Evolutionary conservation across 805 yeast species (phyloP).

Genomic region (Torulaspora microellipsoides): DNA sequence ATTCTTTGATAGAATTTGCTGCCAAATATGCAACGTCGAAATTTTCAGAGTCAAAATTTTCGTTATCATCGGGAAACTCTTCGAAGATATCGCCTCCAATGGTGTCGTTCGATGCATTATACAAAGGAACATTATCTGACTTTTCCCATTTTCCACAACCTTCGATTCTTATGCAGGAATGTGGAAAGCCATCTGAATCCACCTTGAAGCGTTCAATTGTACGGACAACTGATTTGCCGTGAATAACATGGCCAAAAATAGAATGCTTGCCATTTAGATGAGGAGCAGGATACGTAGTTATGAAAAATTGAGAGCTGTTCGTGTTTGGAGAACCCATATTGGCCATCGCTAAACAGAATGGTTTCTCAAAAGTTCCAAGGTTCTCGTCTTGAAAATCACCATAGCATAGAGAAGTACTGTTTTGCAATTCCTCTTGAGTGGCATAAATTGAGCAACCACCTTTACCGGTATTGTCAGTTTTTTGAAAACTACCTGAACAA

Average conservation of each 20-base stretch:
- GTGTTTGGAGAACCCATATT: constrained; percentile 46
- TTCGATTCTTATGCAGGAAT: constrained; percentile 42
- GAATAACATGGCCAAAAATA: constrained; percentile 65
- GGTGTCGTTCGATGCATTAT: constrained; percentile 54
- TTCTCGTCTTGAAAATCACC: constrained; percentile 58
- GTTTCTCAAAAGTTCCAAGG: constrained; percentile 37
- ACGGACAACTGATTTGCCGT: constrained; percentile 66
- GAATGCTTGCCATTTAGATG: constrained; percentile 75
- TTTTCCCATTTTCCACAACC: constrained; percentile 63
- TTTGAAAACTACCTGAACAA: constrained; percentile 33
- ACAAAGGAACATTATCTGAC: constrained; percentile 50
- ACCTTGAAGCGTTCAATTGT: constrained; percentile 52
- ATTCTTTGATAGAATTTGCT: constrained; percentile 53
- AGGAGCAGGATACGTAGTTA: constrained; percentile 62
- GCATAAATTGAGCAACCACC: constrained; percentile 47
- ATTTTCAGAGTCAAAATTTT: constrained; percentile 52
- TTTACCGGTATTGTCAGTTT: constrained; percentile 33
- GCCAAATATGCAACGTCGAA: constrained; percentile 49
- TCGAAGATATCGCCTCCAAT: constrained; percentile 70
- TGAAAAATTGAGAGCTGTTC: constrained; percentile 66
- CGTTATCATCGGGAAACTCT: constrained; percentile 75
- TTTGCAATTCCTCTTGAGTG: constrained; percentile 20
- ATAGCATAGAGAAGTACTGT: constrained; percentile 19
- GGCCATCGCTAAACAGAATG: constrained; percentile 60
- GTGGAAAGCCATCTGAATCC: constrained; percentile 42